phyloP scores from a whole-genome alignment of 208 protist species.

The Phytomonas sp. region DNA sequence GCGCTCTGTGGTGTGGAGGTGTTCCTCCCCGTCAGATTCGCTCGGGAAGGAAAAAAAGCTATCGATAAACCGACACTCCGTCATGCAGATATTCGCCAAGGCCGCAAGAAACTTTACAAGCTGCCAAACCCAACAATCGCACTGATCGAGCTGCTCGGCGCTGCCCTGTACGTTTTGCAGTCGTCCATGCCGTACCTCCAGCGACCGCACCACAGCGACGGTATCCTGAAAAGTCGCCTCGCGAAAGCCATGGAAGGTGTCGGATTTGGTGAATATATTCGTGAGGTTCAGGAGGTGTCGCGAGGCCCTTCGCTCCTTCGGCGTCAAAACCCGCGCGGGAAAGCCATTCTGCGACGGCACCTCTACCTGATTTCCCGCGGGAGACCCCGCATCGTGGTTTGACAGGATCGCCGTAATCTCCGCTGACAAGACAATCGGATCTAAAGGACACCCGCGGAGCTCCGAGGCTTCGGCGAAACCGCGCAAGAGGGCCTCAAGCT shows the following conservation, averaged over 20 bases:
- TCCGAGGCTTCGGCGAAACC: conserved; percentile 41
- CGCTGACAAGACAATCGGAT: conserved; percentile 53
- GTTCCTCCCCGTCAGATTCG: conserved; percentile 31
- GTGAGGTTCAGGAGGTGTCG: conserved; percentile 51
- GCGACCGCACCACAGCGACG: conserved; percentile 31
- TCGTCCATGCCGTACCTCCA: conserved; percentile 35
- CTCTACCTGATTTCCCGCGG: conserved; percentile 39
- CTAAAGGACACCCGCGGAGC: conserved; percentile 36
- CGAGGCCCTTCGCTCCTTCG: conserved; percentile 64
- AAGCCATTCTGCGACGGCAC: conserved; percentile 26
- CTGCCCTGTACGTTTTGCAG: conserved; percentile 29
- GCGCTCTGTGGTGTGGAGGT: conserved; percentile 43
- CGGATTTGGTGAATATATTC: conserved; percentile 15
- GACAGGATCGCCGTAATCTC: conserved; percentile 40
- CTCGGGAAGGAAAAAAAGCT: conserved; percentile 67
- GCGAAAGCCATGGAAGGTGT: conserved; percentile 20
- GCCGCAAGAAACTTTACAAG: conserved; percentile 40
- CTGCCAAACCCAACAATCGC: conserved; percentile 59
- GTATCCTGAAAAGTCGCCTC: conserved; percentile 53
- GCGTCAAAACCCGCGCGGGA: conserved; percentile 32
- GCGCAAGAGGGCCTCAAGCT: conserved; percentile 25
- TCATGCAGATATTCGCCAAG: conserved; percentile 46
- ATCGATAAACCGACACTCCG: conserved; percentile 70
- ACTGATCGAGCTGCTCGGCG: conserved; percentile 28
- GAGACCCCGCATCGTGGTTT: conserved; percentile 56